Percentiles rank a stretch among this genome's conserved stretches.
phyloP scores from a whole-genome alignment of 331 rosid species.

The Telfairia occidentalis region DNA sequence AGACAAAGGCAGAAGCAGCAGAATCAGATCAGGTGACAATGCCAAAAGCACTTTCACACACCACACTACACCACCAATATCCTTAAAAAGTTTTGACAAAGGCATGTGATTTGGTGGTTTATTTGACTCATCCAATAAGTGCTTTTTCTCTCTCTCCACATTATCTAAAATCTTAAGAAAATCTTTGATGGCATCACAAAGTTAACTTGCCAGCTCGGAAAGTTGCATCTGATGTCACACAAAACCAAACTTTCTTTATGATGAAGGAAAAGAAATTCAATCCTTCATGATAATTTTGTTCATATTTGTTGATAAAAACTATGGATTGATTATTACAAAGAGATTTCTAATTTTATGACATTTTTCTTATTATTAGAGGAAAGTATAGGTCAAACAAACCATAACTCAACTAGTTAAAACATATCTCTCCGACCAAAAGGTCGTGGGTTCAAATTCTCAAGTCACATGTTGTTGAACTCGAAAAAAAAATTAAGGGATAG shows the following conservation, averaged over 20 bases:
- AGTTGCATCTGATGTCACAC: slow-evolving; percentile 10
- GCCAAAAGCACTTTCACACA: neutral
- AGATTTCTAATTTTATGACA: neutral
- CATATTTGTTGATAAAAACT: neutral
- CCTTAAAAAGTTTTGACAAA: neutral
- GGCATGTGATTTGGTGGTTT: slow-evolving; percentile 2
- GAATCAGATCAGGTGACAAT: neutral
- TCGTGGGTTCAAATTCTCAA: too few species aligned
- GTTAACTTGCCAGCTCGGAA: slow-evolving; percentile 28
- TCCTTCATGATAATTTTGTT: neutral
- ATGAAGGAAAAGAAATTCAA: slow-evolving; percentile 2
- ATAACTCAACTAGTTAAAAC: too few species aligned
- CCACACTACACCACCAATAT: neutral
- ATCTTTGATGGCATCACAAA: slow-evolving; percentile 36
- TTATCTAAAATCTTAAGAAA: slow-evolving; percentile 13
- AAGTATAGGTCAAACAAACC: neutral
- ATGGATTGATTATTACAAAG: neutral
- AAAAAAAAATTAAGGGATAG: too few species aligned
- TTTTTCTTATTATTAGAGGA: too few species aligned
- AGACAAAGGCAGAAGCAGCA: neutral
- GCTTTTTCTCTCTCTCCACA: too few species aligned
- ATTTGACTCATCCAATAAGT: neutral
- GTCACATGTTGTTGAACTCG: too few species aligned
- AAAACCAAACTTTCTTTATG: neutral
- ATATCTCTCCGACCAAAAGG: too few species aligned